Evolutionary conservation across 148 eudicot species (phyloP), one percentile per base, ranked within the genome.

Genomic region (Rhododendron williamsianum): DNA sequence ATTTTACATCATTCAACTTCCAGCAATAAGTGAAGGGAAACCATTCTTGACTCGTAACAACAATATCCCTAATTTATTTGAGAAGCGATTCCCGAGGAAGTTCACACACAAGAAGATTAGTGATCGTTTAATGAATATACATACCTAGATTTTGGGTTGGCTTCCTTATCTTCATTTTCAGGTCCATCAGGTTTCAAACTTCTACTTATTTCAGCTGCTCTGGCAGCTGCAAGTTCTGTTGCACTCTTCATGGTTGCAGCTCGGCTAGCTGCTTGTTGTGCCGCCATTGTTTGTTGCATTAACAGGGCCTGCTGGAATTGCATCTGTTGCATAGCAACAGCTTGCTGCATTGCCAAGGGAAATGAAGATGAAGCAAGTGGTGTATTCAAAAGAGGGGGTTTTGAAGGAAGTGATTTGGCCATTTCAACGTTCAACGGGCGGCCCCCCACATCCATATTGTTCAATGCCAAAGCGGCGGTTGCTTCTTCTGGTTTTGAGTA

Each of bases 291-390:
- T 89, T 95, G 98, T 90, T 97, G 99, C 99, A 95, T 91, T 67
- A 94, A 27, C 72, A 97, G 85, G 51, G 99, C 96, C 88, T 97
- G 99, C 92, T 97, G 99, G 90, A 94, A 97, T 76, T 97, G 99
- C 98, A 97, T 93, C 89, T 95, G 98, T 78, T 97, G 99, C 98
- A 94, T 89, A 54, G 96, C 99, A 36, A 97, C 99, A 84, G 99
- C 98, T 89, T 97, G 99, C 89, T 97, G 98, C 99, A 97, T 97
- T 88, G 92, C 92, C 90, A 92, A 82, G 33, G 97, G 98, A 84
- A 95, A 86, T 81, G 99, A 95, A 58, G 98, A 93, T 23, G 98
- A 89, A 84, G 89, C 89, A 84, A 83, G 81, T 33, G 90, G 85
- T 49, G 91, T 76, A 83, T 84, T 87, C 21, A 84, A 49, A 80